These are phyloP conservation scores for Colletotrichum australisinense DNA, from an alignment of 2,329 filamentous ascomycete genomes.

Conservation along the genomic window DNA sequence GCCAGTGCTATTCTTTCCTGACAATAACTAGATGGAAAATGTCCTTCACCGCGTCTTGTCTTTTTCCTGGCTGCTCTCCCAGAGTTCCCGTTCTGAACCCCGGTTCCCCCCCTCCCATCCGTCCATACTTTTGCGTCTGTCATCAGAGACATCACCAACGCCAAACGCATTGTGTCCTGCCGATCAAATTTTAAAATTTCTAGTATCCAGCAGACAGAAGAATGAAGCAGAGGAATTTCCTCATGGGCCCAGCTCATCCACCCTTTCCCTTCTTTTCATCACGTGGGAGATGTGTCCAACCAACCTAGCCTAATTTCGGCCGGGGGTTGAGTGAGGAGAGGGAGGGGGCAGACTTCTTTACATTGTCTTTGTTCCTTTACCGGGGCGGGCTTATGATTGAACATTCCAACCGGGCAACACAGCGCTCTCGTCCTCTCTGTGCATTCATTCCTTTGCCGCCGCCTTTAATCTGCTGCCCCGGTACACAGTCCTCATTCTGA, in stretches of 20 bases:
- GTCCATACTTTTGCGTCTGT: conserved; percentile 9
- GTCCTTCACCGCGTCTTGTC: conserved; percentile 33
- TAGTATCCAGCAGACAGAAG: conserved; percentile 18
- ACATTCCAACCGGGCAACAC: conserved; percentile 11
- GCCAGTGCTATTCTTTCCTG: conserved; percentile 5
- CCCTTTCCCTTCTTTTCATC: conserved; percentile 24
- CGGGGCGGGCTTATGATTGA: conserved; percentile 16
- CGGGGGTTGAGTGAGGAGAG: conserved; percentile 8
- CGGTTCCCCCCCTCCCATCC: conserved; percentile 22
- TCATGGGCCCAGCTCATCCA: not conserved
- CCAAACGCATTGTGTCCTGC: conserved; percentile 34
- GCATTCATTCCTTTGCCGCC: conserved; percentile 30
- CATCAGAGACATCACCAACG: conserved; percentile 35
- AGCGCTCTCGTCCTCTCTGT: conserved; percentile 17
- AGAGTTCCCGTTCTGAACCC: conserved; percentile 31
- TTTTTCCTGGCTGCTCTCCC: not conserved
- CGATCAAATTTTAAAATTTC: conserved; percentile 32
- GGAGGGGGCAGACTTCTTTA: not conserved
- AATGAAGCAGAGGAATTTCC: conserved; percentile 10
- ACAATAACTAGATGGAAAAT: conserved; percentile 14
- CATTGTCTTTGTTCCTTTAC: conserved; percentile 35
- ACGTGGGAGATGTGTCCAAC: conserved; percentile 25
- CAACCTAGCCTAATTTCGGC: conserved; percentile 28
- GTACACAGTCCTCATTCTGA: conserved; percentile 24
- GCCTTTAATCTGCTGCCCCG: conserved; percentile 15